Base-by-base conservation (phyloP, 768 basidiomycete genomes). In the Suillus occidentalis region DNA sequence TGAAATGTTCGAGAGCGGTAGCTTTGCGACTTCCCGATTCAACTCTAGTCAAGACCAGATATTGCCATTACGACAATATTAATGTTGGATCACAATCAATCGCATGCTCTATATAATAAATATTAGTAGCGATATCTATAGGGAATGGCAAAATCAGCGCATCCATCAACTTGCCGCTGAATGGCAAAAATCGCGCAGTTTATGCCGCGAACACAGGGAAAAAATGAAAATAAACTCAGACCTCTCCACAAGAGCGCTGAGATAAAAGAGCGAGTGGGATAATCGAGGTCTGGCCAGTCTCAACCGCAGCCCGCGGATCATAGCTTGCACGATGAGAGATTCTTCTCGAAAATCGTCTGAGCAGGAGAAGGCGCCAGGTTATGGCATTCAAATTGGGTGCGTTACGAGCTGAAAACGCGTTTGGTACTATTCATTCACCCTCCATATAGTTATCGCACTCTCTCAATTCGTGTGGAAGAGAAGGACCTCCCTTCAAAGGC, bases 401-500 rank as follows among this genome's bases (percentile, higher is more conserved):
- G 67, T 57, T 5, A 2, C 20, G 0, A 0, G 39, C 18, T 42
- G 18, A 16, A 5, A 6, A 10, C 10, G 31, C 28, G 63, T 40
- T 39, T 55, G 43, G 22, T 18, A 8, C 6, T 2, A 5, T 50
- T 50, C 1, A 12, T 0, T 37, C 1, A 39, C 25, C 20, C 25
- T 14, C 34, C 7, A 25, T 13, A 69, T 63, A 80, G 78, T 3
- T 80, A 80, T 60, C 80, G 83, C 25, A 84, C 83, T 0, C 79
- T 84, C 13, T 83, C 82, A 3, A 80, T 82, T 52, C 79, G 80
- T 14, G 77, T 82, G 61, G 78, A 77, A 22, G 75, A 79, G 61
- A 70, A 71, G 43, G 65, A 53, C 36, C 56, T 56, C 20, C 65
- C 64, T 58, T 61, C 55, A 37, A 71, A 69, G 42, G 61, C 69